A percentile compares a stretch with the other conserved stretches of the same genome.
Conservation (phyloP, 345 rosid genomes). For the Mallotus nudiflorus region DNA sequence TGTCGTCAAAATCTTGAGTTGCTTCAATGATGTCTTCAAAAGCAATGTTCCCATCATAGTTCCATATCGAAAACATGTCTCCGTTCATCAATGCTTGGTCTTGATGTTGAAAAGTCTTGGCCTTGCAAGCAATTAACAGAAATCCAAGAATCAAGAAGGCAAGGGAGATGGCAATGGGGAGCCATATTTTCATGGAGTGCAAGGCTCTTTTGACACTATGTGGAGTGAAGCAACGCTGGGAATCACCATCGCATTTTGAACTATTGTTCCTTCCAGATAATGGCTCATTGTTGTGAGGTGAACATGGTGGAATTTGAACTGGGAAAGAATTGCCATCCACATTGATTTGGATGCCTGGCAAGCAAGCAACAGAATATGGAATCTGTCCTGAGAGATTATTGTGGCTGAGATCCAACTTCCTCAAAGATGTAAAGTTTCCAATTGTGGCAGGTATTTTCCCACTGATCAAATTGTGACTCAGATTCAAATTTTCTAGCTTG, state of each 20-base stretch:
- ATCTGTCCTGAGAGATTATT: not conserved
- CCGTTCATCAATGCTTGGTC: not conserved
- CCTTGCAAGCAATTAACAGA: not conserved
- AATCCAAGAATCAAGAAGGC: not conserved
- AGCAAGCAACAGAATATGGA: not conserved
- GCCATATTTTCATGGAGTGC: not conserved
- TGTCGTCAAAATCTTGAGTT: not conserved
- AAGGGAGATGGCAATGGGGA: not conserved
- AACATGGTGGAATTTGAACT: not conserved
- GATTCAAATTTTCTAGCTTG: no score
- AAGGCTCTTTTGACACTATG: not conserved
- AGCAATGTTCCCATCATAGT: slow-evolving; percentile 1
- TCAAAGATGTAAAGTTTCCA: not conserved
- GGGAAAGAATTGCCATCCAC: not conserved
- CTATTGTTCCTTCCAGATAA: no score
- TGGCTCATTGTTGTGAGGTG: no score
- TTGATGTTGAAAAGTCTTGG: not conserved
- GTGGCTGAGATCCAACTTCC: not conserved
- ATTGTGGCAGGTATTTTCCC: not conserved
- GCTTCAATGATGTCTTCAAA: slow-evolving; percentile 5
- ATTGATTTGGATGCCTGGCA: no score
- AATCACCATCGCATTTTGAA: not conserved
- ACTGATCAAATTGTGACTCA: slow-evolving; percentile 2
- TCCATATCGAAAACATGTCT: not conserved
- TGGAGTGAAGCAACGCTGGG: not conserved